Evolutionary conservation across 1,284 basidiomycete genomes (phyloP), one percentile per base, ranked within the genome.

Genomic region (Peniophora sp.): DNA sequence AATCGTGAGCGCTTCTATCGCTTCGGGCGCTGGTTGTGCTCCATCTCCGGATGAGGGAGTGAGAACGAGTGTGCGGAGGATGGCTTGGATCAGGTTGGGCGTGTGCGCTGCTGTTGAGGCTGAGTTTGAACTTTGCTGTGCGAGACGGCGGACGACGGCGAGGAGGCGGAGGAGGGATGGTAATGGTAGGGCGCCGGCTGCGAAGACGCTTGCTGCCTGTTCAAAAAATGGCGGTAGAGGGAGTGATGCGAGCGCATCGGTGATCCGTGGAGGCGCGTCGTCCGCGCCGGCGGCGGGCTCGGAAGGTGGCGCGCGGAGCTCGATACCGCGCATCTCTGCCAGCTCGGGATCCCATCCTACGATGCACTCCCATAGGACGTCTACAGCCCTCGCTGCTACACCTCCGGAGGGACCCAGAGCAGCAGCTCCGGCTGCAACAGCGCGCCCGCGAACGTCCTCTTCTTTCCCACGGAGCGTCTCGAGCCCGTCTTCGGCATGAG

Each of bases 331-430:
- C 12, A 79, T 46, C n/a, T 64, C 62, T 15, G 63, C 51, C 3
- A 66, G 44, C 2, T 68, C 55, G 15, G 69, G 67, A 41, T 81
- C 73, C 82, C 82, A 85, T 12, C 69, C 75, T 1, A 85, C 83
- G 23, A 85, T 62, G 51, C 81, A 83, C 54, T 79, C 77, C 85
- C 85, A 88, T 18, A 87, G 65, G 3, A 86, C 71, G 48, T 88
- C 84, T 5, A 88, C 70, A 0, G 85, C 87, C 14, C 73, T 72
- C 2, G 75, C 75, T 3, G 83, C 85, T 9, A 88, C 71, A 51
- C 76, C 79, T 2, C 85, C 87, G n/a, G 75, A 73, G 60, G 87
- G 83, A 8, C 65, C 64, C 58, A 89, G 67, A 0, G 83, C 83
- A 53, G 81, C 79, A 5, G 82, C 67, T 1, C 81, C 85, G 18